phyloP scores from a whole-genome alignment of 1,284 basidiomycete genomes.

The Bondarzewia mesenterica region DNA sequence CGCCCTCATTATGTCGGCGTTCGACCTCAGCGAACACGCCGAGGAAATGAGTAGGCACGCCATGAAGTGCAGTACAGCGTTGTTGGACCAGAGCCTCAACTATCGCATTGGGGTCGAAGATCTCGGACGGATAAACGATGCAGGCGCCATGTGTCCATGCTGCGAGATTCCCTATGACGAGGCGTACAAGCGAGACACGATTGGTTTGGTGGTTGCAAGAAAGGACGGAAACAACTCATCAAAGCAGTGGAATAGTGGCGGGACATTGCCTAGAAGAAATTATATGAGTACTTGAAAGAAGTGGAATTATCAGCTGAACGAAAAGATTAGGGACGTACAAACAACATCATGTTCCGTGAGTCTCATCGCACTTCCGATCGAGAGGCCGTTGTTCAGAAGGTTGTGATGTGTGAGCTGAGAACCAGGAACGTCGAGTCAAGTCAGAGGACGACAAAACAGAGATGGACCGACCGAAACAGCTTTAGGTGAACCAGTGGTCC shows the following conservation, averaged over 20 bases:
- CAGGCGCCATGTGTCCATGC: constrained; percentile 70
- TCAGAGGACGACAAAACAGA: neutral
- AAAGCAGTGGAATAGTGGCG: constrained; percentile 82
- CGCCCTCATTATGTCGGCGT: constrained; percentile 37
- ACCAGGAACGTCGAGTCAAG: neutral
- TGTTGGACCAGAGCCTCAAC: constrained; percentile 62
- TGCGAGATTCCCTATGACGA: constrained; percentile 76
- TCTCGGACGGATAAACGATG: constrained; percentile 68
- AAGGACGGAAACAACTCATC: constrained; percentile 47
- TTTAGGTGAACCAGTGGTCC: constrained; percentile 73
- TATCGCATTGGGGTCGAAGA: constrained; percentile 55
- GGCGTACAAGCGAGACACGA: constrained; percentile 33
- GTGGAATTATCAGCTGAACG: constrained; percentile 1
- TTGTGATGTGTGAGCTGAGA: constrained; percentile 71
- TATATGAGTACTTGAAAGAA: neutral
- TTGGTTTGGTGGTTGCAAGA: constrained; percentile 3
- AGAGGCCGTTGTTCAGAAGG: constrained; percentile 71
- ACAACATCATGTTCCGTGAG: constrained; percentile 56
- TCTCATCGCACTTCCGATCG: constrained; percentile 64
- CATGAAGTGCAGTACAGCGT: constrained; percentile 71
- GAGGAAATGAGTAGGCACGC: constrained; percentile 80
- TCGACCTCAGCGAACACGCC: constrained; percentile 64
- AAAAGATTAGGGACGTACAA: constrained; percentile 37
- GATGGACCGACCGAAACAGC: constrained; percentile 57
- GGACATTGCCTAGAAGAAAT: constrained; percentile 53